These are phyloP conservation scores for Phytopythium sindhum DNA, from an alignment of 352 stramenopile genomes.

Conservation along the genomic window DNA sequence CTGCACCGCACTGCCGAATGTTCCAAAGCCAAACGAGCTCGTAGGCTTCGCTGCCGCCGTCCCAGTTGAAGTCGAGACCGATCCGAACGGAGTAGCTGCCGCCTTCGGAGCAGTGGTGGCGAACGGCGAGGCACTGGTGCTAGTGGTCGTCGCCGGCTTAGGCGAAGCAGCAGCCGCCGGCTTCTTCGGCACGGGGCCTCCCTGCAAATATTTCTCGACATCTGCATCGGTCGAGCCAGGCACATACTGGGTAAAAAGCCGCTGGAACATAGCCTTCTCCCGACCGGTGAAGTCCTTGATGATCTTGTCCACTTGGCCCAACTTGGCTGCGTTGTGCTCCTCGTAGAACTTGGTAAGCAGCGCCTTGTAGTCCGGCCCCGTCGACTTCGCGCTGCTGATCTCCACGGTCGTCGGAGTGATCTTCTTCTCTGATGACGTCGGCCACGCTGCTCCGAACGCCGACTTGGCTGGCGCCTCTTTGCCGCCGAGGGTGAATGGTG, in stretches of 20 bases:
- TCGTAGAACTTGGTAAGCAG: slow-evolving; percentile 63
- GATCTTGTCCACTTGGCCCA: slow-evolving; percentile 43
- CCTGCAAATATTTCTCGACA: slow-evolving; percentile 59
- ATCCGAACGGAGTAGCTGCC: slow-evolving; percentile 29
- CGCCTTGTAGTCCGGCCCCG: slow-evolving; percentile 35
- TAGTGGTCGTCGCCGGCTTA: slow-evolving; percentile 15
- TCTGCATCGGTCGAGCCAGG: slow-evolving; percentile 48
- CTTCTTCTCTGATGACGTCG: slow-evolving; percentile 10
- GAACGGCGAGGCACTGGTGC: slow-evolving; percentile 12
- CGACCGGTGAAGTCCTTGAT: slow-evolving; percentile 48
- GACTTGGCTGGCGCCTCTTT: slow-evolving; percentile 19
- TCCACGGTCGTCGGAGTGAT: slow-evolving; percentile 9
- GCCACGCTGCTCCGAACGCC: slow-evolving; percentile 26
- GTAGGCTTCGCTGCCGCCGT: slow-evolving; percentile 7
- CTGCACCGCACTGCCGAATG: slow-evolving; percentile 15
- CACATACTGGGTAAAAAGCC: slow-evolving; percentile 62
- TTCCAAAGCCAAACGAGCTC: slow-evolving; percentile 21
- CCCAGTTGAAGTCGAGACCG: slow-evolving; percentile 2
- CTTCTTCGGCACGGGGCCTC: slow-evolving; percentile 49
- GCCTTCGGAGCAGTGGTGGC: slow-evolving; percentile 5
- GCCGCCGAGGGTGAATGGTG: slow-evolving; percentile 26
- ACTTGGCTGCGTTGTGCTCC: slow-evolving; percentile 53
- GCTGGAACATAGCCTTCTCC: slow-evolving; percentile 58
- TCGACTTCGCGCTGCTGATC: slow-evolving; percentile 1
- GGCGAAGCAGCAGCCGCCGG: slow-evolving; percentile 9